These are phyloP conservation scores for Salix viminalis DNA, from an alignment of 345 rosid genomes.

Conservation along the genomic window DNA sequence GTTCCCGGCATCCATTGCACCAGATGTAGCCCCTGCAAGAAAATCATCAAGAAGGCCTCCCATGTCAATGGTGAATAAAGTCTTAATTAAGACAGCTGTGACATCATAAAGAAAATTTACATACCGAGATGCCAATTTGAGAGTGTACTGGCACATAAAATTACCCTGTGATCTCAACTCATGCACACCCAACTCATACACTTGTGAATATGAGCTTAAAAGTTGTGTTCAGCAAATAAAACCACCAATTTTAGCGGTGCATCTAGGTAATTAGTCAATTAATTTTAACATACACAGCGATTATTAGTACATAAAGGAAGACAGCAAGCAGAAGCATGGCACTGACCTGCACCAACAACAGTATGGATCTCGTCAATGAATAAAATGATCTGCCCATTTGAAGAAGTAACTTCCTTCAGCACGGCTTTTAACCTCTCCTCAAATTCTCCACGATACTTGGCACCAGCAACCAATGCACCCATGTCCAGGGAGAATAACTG, in stretches of 20 bases:
- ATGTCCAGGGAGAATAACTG: slow-evolving; percentile 85
- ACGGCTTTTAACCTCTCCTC: slow-evolving; percentile 88
- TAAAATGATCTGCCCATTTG: slow-evolving; percentile 83
- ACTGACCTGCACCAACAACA: slow-evolving; percentile 82
- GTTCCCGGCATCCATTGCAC: slow-evolving; percentile 96
- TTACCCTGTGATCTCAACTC: background rate
- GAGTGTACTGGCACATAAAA: background rate
- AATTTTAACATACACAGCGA: background rate
- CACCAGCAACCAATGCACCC: slow-evolving; percentile 92
- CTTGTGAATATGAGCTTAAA: background rate
- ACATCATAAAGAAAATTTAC: background rate
- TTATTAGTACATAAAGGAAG: background rate
- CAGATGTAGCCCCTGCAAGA: slow-evolving; percentile 59
- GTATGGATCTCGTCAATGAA: slow-evolving; percentile 93
- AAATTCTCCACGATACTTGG: slow-evolving; percentile 79
- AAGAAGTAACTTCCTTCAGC: slow-evolving; percentile 80
- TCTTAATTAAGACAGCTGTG: background rate
- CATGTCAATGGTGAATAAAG: background rate
- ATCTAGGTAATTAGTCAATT: background rate
- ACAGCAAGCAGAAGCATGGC: background rate
- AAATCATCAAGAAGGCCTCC: background rate
- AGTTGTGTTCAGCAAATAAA: background rate
- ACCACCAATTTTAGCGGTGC: background rate
- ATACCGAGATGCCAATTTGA: background rate
- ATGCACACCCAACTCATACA: background rate